phyloP scores from a whole-genome alignment of 352 stramenopile genomes.

The Nothophytophthora sp. region DNA sequence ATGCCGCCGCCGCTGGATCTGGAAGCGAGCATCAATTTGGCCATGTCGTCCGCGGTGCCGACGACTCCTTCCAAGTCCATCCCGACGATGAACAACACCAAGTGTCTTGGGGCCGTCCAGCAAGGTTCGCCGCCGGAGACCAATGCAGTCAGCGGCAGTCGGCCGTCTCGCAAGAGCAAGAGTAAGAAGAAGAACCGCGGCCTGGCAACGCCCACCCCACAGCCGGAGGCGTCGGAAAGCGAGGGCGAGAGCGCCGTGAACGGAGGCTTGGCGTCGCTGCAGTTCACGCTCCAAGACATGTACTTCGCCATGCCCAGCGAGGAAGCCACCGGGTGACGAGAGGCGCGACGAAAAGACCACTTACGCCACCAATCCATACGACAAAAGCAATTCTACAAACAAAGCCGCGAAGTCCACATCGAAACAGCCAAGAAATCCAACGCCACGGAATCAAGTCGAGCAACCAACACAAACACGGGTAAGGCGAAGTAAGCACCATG shows the following conservation, averaged over 20 bases:
- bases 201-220: constrained; percentile 8
- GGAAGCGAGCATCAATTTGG: constrained; percentile 71
- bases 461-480: constrained; percentile 15
- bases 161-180: constrained; percentile 31
- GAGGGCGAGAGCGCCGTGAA: constrained; percentile 26
- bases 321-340: constrained; percentile 25
- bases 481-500: too few species aligned
- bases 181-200: constrained; percentile 40
- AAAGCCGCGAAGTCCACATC: constrained; percentile 22
- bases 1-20: constrained; percentile 60
- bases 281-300: constrained; percentile 85
- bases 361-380: constrained; percentile 15
- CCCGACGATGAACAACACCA: constrained; percentile 35
- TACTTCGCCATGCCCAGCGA: constrained; percentile 66
- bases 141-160: constrained; percentile 13
- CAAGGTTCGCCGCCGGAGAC: constrained; percentile 9
- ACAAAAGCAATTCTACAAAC: constrained; percentile 19
- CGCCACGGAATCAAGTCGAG: constrained; percentile 17
- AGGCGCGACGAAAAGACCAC: constrained; percentile 1
- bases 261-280: constrained; percentile 37
- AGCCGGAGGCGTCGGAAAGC: constrained; percentile 12
- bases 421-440: too few species aligned
- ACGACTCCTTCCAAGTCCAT: constrained; percentile 33
- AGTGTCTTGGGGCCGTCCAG: constrained; percentile 27
- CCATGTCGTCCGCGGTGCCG: constrained; percentile 68